Conservation (phyloP, 768 basidiomycete genomes). For the Pluteus cervinus region DNA sequence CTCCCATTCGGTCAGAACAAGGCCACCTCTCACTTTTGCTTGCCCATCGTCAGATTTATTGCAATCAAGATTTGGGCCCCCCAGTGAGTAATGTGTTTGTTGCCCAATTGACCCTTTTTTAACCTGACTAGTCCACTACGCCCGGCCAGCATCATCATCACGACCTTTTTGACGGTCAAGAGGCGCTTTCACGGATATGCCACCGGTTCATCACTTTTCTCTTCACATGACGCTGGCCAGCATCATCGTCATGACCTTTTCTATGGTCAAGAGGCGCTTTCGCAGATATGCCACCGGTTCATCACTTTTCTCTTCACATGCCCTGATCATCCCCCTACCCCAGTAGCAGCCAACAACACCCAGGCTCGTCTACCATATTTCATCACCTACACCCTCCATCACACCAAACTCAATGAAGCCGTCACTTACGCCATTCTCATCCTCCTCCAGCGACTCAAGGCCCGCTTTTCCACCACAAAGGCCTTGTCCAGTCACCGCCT, state of each 20-base stretch:
- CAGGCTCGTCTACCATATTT: conserved; percentile 68
- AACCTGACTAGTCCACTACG: too few species aligned
- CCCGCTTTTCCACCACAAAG: conserved; percentile 85
- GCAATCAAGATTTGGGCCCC: too few species aligned
- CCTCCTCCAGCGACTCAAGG: conserved; percentile 78
- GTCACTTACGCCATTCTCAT: conserved; percentile 66
- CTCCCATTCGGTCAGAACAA: too few species aligned
- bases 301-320: conserved; percentile 84
- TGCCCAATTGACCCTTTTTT: too few species aligned
- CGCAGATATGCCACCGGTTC: conserved; percentile 68
- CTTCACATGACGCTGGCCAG: too few species aligned
- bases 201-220: conserved; percentile 80
- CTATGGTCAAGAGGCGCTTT: conserved; percentile 73
- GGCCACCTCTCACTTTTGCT: too few species aligned
- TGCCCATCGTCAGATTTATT: too few species aligned
- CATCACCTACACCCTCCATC: conserved; percentile 83
- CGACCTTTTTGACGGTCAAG: conserved; percentile 75
- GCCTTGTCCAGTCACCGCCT: conserved; percentile 87
- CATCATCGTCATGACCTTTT: conserved; percentile 51
- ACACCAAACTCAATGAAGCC: conserved; percentile 65
- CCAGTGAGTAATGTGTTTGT: too few species aligned
- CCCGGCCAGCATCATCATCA: conserved; percentile 18
- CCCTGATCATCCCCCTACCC: conserved; percentile 67
- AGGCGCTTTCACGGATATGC: conserved; percentile 60
- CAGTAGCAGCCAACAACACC: conserved; percentile 41